phyloP scores from a whole-genome alignment of 1,284 basidiomycete genomes.

The Microbotryum saponariae region DNA sequence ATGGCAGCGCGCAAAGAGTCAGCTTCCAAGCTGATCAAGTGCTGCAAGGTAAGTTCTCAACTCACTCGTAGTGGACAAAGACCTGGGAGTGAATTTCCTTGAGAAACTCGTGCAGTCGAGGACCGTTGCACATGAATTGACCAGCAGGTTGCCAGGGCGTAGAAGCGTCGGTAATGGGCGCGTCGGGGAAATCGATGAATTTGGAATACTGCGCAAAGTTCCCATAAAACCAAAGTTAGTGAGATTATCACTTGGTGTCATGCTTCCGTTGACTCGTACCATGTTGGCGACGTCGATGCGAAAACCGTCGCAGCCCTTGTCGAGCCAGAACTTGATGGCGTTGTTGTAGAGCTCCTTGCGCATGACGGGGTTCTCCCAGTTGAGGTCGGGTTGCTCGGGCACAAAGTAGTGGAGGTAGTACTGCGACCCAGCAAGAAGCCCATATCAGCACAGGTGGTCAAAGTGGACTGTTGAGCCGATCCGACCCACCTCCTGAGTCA shows the following conservation, averaged over 20 bases:
- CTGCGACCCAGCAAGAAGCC: constrained; percentile 6
- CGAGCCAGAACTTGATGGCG: constrained; percentile 64
- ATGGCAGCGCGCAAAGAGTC: too few relatives aligned
- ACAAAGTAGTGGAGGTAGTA: constrained; percentile 69
- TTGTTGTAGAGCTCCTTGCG: constrained; percentile 46
- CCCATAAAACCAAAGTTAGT: not conserved
- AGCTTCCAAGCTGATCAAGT: too few relatives aligned
- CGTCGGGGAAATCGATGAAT: constrained; percentile 37
- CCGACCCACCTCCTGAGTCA: constrained; percentile 48
- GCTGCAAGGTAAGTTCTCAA: not conserved
- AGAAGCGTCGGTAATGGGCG: constrained; percentile 26
- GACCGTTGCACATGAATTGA: constrained; percentile 41
- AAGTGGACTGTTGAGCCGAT: too few relatives aligned
- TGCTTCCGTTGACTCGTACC: too few relatives aligned
- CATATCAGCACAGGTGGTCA: not conserved
- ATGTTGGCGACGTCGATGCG: constrained; percentile 37
- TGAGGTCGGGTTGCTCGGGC: constrained; percentile 65
- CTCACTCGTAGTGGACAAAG: constrained; percentile 47
- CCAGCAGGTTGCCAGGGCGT: constrained; percentile 6
- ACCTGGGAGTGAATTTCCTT: constrained; percentile 58
- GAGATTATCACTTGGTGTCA: not conserved
- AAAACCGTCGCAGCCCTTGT: constrained; percentile 66
- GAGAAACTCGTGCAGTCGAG: constrained; percentile 59
- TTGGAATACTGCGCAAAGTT: constrained; percentile 11
- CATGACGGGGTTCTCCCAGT: constrained; percentile 57